Percentiles rank a stretch among this genome's conserved stretches.
Conservation (phyloP, 176 grass and related monocot genomes). For the Microstegium vimineum region DNA sequence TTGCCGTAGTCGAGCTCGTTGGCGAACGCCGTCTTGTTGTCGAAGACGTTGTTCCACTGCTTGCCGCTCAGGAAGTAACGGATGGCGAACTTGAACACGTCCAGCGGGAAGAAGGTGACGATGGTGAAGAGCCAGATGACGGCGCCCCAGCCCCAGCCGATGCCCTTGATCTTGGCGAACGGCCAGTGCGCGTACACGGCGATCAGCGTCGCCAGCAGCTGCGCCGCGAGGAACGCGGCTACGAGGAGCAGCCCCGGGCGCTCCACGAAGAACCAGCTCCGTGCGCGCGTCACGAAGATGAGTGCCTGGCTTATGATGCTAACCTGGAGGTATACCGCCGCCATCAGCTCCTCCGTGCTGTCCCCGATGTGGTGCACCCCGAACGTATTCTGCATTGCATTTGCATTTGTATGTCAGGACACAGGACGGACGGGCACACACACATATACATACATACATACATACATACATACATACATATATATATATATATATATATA, state of each 20-base stretch:
- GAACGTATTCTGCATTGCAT: constrained; percentile 39
- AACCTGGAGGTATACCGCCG: constrained; percentile 76
- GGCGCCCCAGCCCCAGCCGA: constrained; percentile 61
- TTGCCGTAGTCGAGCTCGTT: constrained; percentile 59
- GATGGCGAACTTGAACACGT: constrained; percentile 75
- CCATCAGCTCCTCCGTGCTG: constrained; percentile 43
- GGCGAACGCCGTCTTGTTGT: constrained; percentile 76
- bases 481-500: too few relatives aligned
- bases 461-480: too few relatives aligned
- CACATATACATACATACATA: too few relatives aligned
- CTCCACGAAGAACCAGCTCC: constrained; percentile 64
- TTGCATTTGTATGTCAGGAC: too few relatives aligned
- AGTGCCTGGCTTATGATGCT: constrained; percentile 80
- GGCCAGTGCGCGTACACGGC: constrained; percentile 51
- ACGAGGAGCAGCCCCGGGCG: constrained; percentile 56
- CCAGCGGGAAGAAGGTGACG: constrained; percentile 68
- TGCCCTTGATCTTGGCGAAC: constrained; percentile 51
- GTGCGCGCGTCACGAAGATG: constrained; percentile 65
- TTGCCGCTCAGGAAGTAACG: constrained; percentile 62
- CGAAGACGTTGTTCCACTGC: constrained; percentile 60
- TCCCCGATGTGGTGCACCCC: constrained; percentile 42
- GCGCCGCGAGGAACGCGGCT: constrained; percentile 41
- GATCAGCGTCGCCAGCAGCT: constrained; percentile 62
- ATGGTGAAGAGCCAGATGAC: constrained; percentile 71
- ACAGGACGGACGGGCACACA: too few relatives aligned